phyloP scores from a whole-genome alignment of 2,329 filamentous ascomycete species.

The Talaromyces sp. region DNA sequence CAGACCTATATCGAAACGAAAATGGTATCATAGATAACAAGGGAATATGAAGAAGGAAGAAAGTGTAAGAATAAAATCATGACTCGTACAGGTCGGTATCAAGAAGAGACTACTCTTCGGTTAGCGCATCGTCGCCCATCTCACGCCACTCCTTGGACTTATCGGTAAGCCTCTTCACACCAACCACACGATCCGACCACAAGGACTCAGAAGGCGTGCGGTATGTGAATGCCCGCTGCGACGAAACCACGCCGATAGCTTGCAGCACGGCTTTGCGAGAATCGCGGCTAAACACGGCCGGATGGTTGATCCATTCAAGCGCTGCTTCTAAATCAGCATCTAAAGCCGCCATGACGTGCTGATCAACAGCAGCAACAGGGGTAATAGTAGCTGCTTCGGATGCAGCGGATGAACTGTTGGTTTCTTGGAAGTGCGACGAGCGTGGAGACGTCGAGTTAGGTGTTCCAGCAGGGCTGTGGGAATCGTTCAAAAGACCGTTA shows the following conservation, averaged over 20 bases:
- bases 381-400: constrained; percentile 47
- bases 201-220: constrained; percentile 82
- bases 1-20: constrained; percentile 21
- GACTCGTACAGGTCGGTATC: background rate
- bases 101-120: constrained; percentile 45
- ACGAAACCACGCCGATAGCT: constrained; percentile 93
- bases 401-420: constrained; percentile 30
- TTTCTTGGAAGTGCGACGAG: constrained; percentile 33
- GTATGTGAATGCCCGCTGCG: constrained; percentile 90
- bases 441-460: constrained; percentile 38
- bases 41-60: constrained; percentile 17
- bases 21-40: constrained; percentile 39
- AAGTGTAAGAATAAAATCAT: constrained; percentile 4
- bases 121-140: constrained; percentile 69
- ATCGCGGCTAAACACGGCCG: constrained; percentile 89
- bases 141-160: constrained; percentile 90
- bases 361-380: constrained; percentile 73
- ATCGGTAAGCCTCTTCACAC: constrained; percentile 77
- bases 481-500: constrained; percentile 29
- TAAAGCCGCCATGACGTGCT: constrained; percentile 74
- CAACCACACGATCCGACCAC: constrained; percentile 79
- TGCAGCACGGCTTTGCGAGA: constrained; percentile 94
- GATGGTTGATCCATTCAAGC: constrained; percentile 96
- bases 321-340: constrained; percentile 87
- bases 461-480: constrained; percentile 38